Conservation (phyloP, 2,329 filamentous ascomycete genomes). For the Verticillium nonalfalfae region DNA sequence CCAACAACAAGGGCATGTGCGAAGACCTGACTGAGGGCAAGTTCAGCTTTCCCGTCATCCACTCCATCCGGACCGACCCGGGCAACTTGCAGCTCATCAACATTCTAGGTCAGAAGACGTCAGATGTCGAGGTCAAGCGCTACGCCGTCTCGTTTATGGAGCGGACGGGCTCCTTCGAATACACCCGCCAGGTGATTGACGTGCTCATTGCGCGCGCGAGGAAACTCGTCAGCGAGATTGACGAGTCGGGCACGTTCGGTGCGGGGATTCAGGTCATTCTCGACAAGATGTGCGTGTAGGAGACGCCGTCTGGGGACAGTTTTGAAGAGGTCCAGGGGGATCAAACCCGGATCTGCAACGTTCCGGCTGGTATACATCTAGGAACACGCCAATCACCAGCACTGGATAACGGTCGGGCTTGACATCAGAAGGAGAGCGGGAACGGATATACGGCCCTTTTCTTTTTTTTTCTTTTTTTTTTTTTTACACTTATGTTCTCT, state of each 20-base stretch:
- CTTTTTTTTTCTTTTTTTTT: neutral
- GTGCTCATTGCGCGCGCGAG: conserved; percentile 60
- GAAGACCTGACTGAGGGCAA: conserved; percentile 96
- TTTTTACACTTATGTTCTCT: neutral
- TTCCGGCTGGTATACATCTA: too few species aligned
- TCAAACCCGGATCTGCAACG: neutral
- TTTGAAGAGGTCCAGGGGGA: neutral
- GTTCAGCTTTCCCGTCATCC: conserved; percentile 93
- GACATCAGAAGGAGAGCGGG: neutral
- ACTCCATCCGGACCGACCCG: conserved; percentile 76
- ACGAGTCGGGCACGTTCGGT: conserved; percentile 51
- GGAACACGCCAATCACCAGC: too few species aligned
- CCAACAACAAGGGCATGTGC: conserved; percentile 84
- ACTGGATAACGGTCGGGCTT: neutral
- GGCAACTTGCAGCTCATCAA: conserved; percentile 77
- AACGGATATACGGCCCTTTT: neutral
- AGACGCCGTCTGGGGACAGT: neutral
- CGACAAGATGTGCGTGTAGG: conserved; percentile 50
- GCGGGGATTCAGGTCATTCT: conserved; percentile 59
- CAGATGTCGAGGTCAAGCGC: conserved; percentile 79
- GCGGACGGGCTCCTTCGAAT: conserved; percentile 80
- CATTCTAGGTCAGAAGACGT: conserved; percentile 85
- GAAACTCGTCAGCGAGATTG: conserved; percentile 57
- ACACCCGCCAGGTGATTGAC: conserved; percentile 63
- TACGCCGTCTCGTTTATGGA: conserved; percentile 94